phyloP scores from a whole-genome alignment of 345 rosid genomes.

The Carallia brachiata region DNA sequence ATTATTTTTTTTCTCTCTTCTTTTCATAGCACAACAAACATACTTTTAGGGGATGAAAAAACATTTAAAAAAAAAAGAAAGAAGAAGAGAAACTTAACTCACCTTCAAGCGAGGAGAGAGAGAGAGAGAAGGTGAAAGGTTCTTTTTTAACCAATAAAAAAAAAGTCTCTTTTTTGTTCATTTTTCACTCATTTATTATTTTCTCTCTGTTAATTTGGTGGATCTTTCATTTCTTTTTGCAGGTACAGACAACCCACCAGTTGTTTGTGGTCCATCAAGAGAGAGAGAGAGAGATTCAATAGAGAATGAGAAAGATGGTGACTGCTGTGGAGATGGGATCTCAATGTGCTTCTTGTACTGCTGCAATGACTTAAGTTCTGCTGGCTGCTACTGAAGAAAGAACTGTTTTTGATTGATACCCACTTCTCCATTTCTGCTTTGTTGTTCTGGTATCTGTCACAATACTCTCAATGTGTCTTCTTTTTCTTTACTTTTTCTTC shows the following conservation, averaged over 20 bases:
- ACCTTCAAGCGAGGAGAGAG: neutral
- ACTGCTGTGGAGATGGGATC: constrained; percentile 12
- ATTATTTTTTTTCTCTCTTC: too few species aligned
- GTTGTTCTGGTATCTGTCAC: constrained; percentile 4
- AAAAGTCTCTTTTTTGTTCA: neutral
- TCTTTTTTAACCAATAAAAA: neutral
- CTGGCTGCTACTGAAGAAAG: neutral
- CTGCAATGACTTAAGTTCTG: neutral
- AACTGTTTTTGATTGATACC: constrained; percentile 5
- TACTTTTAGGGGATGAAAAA: too few species aligned
- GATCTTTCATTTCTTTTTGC: neutral
- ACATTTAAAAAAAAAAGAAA: too few species aligned
- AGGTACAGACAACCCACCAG: constrained; percentile 14
- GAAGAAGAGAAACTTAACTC: neutral
- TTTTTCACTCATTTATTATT: neutral
- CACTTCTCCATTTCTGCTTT: neutral
- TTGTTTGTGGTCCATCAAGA: constrained; percentile 4
- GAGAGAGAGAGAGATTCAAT: constrained; percentile 6
- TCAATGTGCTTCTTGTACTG: neutral
- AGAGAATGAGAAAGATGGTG: constrained; percentile 5
- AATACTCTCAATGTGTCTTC: neutral
- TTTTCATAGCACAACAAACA: too few species aligned
- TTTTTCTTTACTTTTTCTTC: neutral
- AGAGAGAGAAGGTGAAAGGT: constrained; percentile 8
- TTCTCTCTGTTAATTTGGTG: constrained; percentile 12